Evolutionary conservation across 1,284 basidiomycete species (phyloP), one percentile per base, ranked within the genome.

Genomic region (Boletus smithii): DNA sequence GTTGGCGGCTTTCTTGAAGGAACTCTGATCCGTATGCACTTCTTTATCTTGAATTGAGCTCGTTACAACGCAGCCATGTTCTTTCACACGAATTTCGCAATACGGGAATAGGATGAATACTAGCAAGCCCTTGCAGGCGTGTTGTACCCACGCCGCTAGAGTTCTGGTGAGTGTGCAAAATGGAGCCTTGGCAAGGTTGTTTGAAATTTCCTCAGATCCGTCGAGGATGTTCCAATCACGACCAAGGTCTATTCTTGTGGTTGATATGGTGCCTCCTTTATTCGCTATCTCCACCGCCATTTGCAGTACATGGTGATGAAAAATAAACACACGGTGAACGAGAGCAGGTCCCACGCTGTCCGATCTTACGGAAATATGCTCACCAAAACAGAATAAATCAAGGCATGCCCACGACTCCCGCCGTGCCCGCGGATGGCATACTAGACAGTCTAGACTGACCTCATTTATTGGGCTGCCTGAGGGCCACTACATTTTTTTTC

Each of bases 1-100:
- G 32, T 65, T 88, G 18, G 75, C 79, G 8, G 74, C 77, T 38
- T 86, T 88, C 65, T 63, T 86, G 50, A 72, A 68, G 54, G 67
- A 69, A 34, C 69, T 81, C 18, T 62, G 40, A 54, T 29, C 22
- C 0, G 44, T 49, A 49, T 18, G 46, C 34, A 30, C 4, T 18
- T 32, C 14, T 24, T 20, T 24, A 5, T 24, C 11, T 39, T 39
- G 17, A 17, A 16, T 18, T 13, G 9, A 20, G 18, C 18, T 20
- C 33, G 13, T 30, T 4, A 35, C n/a, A n/a, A n/a, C n/a, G n/a
- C n/a, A n/a, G 33, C 17, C 9, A 34, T 34, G 33, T 24, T 24
- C 23, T 24, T 24, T 24, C 23, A 24, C 23, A 8, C 23, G 23
- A 24, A 24, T 24, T 24, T 24, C 5, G 7, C 23, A 24, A n/a